Conservation (phyloP, 192 early-diverging fungal species). For the Umbelopsis ramanniana region DNA sequence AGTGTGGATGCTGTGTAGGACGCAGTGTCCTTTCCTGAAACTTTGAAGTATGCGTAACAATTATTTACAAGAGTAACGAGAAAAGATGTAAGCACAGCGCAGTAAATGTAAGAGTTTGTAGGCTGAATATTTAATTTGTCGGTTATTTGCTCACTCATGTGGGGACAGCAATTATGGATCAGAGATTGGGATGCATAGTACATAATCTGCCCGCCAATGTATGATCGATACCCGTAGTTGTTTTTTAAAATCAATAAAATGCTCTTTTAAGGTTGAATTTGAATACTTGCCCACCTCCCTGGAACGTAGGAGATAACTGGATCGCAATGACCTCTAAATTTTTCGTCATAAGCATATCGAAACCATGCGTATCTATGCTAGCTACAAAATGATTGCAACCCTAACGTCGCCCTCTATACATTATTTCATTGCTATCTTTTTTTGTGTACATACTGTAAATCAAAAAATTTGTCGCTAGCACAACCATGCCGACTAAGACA, state of each 20-base stretch:
- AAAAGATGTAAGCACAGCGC: not conserved
- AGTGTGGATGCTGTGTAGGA: too few relatives aligned
- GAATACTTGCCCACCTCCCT: not conserved
- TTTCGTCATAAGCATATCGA: too few relatives aligned
- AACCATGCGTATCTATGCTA: too few relatives aligned
- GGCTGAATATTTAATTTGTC: constrained; percentile 18
- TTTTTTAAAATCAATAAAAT: constrained; percentile 8
- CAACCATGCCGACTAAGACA: too few relatives aligned
- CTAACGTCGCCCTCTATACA: too few relatives aligned
- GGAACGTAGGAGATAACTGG: not conserved
- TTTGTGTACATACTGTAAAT: too few relatives aligned
- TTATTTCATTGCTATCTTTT: too few relatives aligned
- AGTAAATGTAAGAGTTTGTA: not conserved
- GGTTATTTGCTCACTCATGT: not conserved
- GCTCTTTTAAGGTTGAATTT: constrained; percentile 5
- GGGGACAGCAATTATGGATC: not conserved
- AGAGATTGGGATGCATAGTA: not conserved
- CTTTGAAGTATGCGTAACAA: not conserved
- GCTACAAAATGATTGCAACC: too few relatives aligned
- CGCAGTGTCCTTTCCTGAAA: too few relatives aligned
- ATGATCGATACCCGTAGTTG: not conserved
- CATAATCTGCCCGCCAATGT: constrained; percentile 14
- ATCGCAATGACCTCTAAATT: too few relatives aligned
- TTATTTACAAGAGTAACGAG: not conserved
- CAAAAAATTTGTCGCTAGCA: too few relatives aligned